These are phyloP conservation scores for Lecanicillium sp. DNA, from an alignment of 2,329 filamentous ascomycete species.

Conservation along the genomic window DNA sequence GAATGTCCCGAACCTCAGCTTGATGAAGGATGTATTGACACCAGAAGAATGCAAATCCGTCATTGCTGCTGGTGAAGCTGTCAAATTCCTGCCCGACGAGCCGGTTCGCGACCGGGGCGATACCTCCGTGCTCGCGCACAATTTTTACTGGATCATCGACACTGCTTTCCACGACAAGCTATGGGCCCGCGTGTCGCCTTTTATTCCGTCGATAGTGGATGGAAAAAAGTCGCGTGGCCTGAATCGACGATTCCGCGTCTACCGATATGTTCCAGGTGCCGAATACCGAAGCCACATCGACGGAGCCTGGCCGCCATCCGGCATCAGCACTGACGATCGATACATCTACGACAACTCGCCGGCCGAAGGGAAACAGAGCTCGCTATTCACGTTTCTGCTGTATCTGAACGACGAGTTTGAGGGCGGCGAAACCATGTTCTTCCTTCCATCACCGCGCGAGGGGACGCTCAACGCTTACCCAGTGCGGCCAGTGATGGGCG, in stretches of 20 bases:
- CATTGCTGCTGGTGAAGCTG: constrained; percentile 58
- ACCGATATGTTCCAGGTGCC: constrained; percentile 65
- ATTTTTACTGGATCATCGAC: constrained; percentile 69
- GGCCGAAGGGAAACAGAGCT: constrained; percentile 52
- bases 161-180: constrained; percentile 55
- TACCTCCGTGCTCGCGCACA: constrained; percentile 61
- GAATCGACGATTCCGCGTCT: constrained; percentile 65
- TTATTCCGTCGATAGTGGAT: constrained; percentile 49
- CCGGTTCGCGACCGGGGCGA: constrained; percentile 61
- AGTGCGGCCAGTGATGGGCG: constrained; percentile 62
- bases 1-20: constrained; percentile 53
- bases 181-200: constrained; percentile 54
- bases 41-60: constrained; percentile 58
- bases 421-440: constrained; percentile 66
- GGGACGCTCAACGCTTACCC: constrained; percentile 64
- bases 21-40: constrained; percentile 56
- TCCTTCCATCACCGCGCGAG: constrained; percentile 57
- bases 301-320: constrained; percentile 67
- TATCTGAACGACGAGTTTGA: constrained; percentile 69
- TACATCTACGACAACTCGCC: constrained; percentile 66
- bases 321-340: constrained; percentile 48
- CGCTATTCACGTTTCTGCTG: constrained; percentile 62
- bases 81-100: constrained; percentile 62
- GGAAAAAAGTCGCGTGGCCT: constrained; percentile 56
- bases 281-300: constrained; percentile 68